phyloP scores from a whole-genome alignment of 2,329 filamentous ascomycete species.

The Hymenoscyphus salicellus region DNA sequence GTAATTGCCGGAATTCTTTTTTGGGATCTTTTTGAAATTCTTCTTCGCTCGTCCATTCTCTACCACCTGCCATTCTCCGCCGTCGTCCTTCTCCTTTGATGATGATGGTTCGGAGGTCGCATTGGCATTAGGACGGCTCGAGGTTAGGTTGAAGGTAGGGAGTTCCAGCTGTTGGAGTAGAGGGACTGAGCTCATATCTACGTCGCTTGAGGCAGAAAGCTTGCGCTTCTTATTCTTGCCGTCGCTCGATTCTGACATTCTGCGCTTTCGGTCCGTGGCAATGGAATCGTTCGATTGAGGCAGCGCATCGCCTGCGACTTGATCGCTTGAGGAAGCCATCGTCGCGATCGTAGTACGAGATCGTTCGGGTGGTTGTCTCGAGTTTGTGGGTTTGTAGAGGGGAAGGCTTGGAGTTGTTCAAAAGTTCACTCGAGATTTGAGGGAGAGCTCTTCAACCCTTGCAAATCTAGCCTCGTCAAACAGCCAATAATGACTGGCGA shows the following conservation, averaged over 20 bases:
- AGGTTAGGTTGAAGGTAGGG: conserved; percentile 37
- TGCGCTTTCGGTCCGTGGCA: conserved; percentile 5
- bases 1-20: conserved; percentile 54
- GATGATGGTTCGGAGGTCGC: conserved; percentile 14
- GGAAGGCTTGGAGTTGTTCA: background rate
- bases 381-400: background rate
- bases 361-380: background rate
- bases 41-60: conserved; percentile 48
- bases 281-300: background rate
- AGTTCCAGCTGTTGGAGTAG: conserved; percentile 31
- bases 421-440: background rate
- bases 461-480: too few relatives aligned
- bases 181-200: conserved; percentile 25
- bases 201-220: conserved; percentile 24
- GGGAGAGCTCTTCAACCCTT: too few relatives aligned
- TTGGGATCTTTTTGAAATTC: conserved; percentile 60
- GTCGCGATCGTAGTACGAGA: background rate
- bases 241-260: conserved; percentile 35
- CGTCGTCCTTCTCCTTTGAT: conserved; percentile 1
- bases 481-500: too few relatives aligned
- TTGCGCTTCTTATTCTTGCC: conserved; percentile 32
- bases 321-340: background rate
- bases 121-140: conserved; percentile 24
- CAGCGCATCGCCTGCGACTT: background rate
- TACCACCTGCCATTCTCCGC: conserved; percentile 53